A percentile compares a stretch with the other conserved stretches of the same genome.
phyloP scores from a whole-genome alignment of 2,329 filamentous ascomycete species.

The Apiospora aurea region DNA sequence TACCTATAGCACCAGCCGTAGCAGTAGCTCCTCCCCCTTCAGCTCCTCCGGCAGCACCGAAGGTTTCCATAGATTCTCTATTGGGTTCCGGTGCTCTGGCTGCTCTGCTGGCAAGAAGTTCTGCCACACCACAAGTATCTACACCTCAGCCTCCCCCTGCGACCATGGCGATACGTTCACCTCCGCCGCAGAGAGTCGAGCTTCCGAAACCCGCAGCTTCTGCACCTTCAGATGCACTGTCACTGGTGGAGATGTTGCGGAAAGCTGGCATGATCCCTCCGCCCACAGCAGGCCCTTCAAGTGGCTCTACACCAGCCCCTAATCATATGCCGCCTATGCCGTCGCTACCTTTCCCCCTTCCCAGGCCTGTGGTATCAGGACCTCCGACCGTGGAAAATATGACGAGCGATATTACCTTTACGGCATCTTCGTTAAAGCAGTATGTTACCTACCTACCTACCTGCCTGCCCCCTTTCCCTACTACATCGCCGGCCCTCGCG shows the following conservation, averaged over 20 bases:
- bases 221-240: slow-evolving; percentile 55
- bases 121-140: slow-evolving; percentile 56
- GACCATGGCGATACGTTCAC: slow-evolving; percentile 55
- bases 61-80: slow-evolving; percentile 64
- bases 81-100: slow-evolving; percentile 67
- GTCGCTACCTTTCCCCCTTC: slow-evolving; percentile 43
- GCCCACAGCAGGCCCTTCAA: slow-evolving; percentile 37
- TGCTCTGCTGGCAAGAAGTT: slow-evolving; percentile 62
- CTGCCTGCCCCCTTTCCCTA: background rate
- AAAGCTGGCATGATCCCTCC: slow-evolving; percentile 70
- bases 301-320: slow-evolving; percentile 43
- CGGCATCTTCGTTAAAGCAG: slow-evolving; percentile 75
- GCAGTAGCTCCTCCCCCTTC: slow-evolving; percentile 47
- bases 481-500: background rate
- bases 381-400: slow-evolving; percentile 42
- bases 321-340: slow-evolving; percentile 44
- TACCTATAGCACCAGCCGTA: slow-evolving; percentile 45
- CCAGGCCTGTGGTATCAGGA: slow-evolving; percentile 41
- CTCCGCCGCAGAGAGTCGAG: slow-evolving; percentile 52
- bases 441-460: slow-evolving; percentile 50
- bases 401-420: slow-evolving; percentile 64
- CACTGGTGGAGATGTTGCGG: slow-evolving; percentile 71
- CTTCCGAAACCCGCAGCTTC: slow-evolving; percentile 46
- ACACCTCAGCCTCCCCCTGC: slow-evolving; percentile 53
- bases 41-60: slow-evolving; percentile 42